Base-by-base conservation (phyloP, 345 rosid genomes). In the Salix viminalis region DNA sequence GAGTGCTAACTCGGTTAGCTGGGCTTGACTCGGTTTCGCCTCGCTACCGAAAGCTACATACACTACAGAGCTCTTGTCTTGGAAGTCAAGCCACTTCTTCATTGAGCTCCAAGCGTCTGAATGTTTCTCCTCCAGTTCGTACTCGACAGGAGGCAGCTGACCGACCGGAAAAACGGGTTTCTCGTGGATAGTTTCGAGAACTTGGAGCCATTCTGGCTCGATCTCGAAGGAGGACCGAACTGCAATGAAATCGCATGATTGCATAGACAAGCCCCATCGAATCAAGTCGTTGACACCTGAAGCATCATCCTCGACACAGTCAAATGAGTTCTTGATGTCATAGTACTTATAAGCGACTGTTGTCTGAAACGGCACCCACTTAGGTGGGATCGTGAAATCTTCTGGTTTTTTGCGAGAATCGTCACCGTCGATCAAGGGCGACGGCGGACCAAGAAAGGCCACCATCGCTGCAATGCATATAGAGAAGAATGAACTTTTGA, bases 11-110 rank as follows among this genome's bases (percentile, higher is more conserved):
- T 75, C 76, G 19, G 54, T 61, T 18, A 73, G 24, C 64, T 73
- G 34, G 34, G 19, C 13, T 41, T 61, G 69, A 66, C 65, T 66
- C 44, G 64, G 65, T 66, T 44, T 46, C 1, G 64, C 42, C 77
- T 75, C 77, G 77, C 71, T 75, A 0, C 77, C 77, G 21, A 75
- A 75, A 2, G 77, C 71, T 12, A 75, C 44, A 21, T 75, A 65
- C 9, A 65, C 42, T 5, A 75, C 77, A 4, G 64, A 42, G 0
- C 71, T 46, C 5, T 11, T 75, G 9, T 50, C 64, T 50, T 66
- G 46, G 65, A 2, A 30, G 30, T 75, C 69, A 10, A 74, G 71
- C 71, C 77, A 75, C 26, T 75, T 12, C 32, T 66, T 75, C 46
- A 50, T 34, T 11, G 58, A 14, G 2, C 19, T 32, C 77, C 77